Conservation (phyloP, 306 rosid genomes). For the Lotus japonicus region DNA sequence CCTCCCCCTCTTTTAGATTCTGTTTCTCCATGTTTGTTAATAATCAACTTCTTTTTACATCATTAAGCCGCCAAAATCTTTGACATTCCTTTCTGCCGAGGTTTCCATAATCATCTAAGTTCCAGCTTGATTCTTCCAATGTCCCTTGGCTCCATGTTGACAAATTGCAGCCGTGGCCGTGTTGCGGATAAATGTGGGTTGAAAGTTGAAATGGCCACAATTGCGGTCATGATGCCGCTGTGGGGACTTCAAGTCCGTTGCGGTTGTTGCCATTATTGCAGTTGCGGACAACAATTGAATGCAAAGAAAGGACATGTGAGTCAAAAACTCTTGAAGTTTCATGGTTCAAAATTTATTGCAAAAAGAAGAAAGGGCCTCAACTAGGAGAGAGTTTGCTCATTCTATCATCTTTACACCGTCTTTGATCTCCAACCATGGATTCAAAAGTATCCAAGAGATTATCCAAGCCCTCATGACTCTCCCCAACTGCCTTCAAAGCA, state of each 20-base stretch:
- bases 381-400: constrained; percentile 21
- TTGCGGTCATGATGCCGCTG: no score
- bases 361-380: constrained; percentile 18
- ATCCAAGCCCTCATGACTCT: constrained; percentile 51
- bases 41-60: background rate
- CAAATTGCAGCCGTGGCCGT: no score
- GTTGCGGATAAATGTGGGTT: no score
- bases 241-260: no score
- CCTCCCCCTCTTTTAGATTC: background rate
- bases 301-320: no score
- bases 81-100: background rate
- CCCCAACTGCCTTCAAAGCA: constrained; percentile 57
- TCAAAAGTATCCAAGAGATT: constrained; percentile 67
- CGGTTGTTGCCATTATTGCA: no score
- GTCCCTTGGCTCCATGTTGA: background rate
- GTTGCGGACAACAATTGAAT: no score
- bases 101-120: background rate
- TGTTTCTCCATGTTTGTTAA: background rate
- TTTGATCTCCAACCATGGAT: constrained; percentile 80
- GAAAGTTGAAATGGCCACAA: no score
- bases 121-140: background rate
- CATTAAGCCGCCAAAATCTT: background rate
- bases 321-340: background rate
- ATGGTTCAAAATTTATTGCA: background rate
- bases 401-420: constrained; percentile 71